phyloP scores from a whole-genome alignment of 2,329 filamentous ascomycete genomes.

The Xylariomycetidae sp. region DNA sequence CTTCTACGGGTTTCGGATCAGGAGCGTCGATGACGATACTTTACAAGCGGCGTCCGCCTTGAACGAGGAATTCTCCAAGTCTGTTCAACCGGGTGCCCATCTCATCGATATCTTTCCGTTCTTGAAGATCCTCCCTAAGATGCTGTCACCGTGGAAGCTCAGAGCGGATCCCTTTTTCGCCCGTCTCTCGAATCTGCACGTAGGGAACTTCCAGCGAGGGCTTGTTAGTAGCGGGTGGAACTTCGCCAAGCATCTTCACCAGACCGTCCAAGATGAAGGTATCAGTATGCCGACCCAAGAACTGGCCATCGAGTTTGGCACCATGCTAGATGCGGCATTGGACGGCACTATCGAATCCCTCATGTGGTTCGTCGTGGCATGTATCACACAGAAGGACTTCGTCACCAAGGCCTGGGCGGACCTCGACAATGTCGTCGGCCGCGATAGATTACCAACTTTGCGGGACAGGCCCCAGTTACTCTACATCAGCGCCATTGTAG shows the following conservation, averaged over 20 bases:
- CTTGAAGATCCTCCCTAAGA: constrained; percentile 34
- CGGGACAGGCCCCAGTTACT: not conserved
- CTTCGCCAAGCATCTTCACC: constrained; percentile 24
- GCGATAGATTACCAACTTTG: constrained; percentile 2
- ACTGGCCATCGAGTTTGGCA: constrained; percentile 29
- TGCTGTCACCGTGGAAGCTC: constrained; percentile 31
- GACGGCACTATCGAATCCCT: constrained; percentile 26
- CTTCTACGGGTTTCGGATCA: constrained; percentile 32
- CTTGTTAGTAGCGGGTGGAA: constrained; percentile 23
- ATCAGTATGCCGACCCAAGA: constrained; percentile 21
- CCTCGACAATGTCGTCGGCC: constrained; percentile 36
- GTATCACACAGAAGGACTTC: constrained; percentile 15
- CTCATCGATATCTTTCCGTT: constrained; percentile 38
- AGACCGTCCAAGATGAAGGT: constrained; percentile 14
- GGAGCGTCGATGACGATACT: constrained; percentile 17
- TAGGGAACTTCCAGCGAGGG: constrained; percentile 3
- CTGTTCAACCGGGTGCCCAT: constrained; percentile 27
- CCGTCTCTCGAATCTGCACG: constrained; percentile 15
- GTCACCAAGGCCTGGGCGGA: constrained; percentile 34
- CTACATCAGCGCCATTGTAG: not conserved
- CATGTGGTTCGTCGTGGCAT: constrained; percentile 28
- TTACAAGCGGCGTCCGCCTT: constrained; percentile 20
- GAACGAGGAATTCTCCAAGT: constrained; percentile 19
- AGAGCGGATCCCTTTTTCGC: constrained; percentile 25
- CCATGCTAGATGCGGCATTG: constrained; percentile 23